Conservation (phyloP, 768 basidiomycete genomes). For the Rhodotorula babjevae region DNA sequence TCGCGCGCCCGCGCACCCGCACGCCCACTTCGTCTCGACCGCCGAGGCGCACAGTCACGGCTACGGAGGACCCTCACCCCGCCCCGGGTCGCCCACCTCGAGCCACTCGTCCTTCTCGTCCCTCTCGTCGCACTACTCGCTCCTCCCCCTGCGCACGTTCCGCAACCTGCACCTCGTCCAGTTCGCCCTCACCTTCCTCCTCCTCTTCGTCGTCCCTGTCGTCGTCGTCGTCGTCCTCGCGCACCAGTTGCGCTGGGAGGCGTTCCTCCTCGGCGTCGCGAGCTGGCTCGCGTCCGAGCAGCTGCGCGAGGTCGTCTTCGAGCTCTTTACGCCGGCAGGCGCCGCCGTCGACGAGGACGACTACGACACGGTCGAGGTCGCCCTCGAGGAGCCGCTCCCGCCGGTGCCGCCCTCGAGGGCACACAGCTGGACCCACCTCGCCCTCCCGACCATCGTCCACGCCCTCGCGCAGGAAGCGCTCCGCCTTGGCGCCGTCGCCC, state of each 20-base stretch:
- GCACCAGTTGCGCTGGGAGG: constrained; percentile 22
- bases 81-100: background rate
- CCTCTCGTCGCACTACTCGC: constrained; percentile 20
- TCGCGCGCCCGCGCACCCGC: background rate
- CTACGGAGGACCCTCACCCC: background rate
- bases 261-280: constrained; percentile 30
- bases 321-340: constrained; percentile 7
- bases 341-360: background rate
- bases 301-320: constrained; percentile 33
- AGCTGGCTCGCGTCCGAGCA: constrained; percentile 38
- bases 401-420: background rate
- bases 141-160: constrained; percentile 25
- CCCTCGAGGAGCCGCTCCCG: background rate
- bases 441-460: constrained; percentile 34
- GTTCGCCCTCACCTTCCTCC: constrained; percentile 32
- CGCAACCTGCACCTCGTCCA: constrained; percentile 33
- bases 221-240: constrained; percentile 20
- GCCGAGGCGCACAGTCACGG: no score
- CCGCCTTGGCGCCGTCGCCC: constrained; percentile 34
- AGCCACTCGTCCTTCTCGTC: background rate
- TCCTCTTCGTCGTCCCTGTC: constrained; percentile 31
- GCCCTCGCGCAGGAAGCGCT: constrained; percentile 37
- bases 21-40: background rate
- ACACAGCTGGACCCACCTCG: background rate
- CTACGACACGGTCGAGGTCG: background rate